Evolutionary conservation across 805 yeast genomes (phyloP), one percentile per base, ranked within the genome.

Genomic region (Metschnikowia lunata): DNA sequence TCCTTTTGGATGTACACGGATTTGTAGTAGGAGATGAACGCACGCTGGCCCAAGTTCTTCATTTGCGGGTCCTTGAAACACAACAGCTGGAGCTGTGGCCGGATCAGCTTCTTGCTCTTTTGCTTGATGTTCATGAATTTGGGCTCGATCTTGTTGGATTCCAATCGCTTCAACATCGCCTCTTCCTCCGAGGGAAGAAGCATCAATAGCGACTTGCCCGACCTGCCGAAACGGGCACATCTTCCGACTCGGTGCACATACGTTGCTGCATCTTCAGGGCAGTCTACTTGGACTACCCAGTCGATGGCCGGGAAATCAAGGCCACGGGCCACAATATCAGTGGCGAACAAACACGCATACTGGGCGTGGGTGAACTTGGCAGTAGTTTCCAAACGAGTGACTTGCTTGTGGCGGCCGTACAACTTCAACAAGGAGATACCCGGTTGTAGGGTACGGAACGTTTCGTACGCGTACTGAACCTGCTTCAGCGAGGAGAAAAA

Each of bases 21-120:
- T 54, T 88, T 78, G 63, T 84, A 82, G 62, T 93, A 93, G 8
- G 98, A 87, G 35, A 90, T 86, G 57, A 93, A 93, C 8, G 97
- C 97, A 61, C 91, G 87, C 69, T 93, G 99, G 1, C 93, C 99
- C 57, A 93, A 71, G 60, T 93, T 91, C 64, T 93, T 93, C 50
- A 93, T 69, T 55, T 87, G 88, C 0, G 98, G 96, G 55, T 85
- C 91, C 62, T 88, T 79, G 78, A 93, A 93, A 61, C 97, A 83
- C 46, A 90, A 71, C 1, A 93, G 85, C 64, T 93, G 98, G 50
- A 93, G 69, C 59, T 91, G 95, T 8, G 86, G 80, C 57, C 80
- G 77, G 47, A 93, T 88, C 12, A 85, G 75, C 61, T 82, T 85
- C 60, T 78, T 80, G 62, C 81, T 87, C 32, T 86, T 73, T 43